Evolutionary conservation across 192 early-diverging fungal species (phyloP).

Genomic region (Podila horticola): DNA sequence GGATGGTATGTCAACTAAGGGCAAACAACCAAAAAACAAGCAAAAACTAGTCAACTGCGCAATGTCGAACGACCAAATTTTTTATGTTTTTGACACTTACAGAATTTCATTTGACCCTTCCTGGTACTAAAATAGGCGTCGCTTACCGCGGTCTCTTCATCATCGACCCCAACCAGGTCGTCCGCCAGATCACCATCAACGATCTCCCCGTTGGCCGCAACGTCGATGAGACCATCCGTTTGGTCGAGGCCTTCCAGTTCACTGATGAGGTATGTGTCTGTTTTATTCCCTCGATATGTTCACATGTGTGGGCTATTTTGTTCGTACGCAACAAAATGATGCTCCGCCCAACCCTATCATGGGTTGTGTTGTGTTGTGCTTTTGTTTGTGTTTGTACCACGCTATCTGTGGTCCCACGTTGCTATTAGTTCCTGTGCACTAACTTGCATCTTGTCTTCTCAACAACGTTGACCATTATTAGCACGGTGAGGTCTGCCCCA

Average conservation of each 20-base stretch:
- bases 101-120: not conserved
- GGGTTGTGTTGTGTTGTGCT: not conserved
- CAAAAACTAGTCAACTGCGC: not conserved
- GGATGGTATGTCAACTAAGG: conserved; percentile 64
- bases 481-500: conserved; percentile 85
- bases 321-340: conserved; percentile 3
- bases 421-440: not conserved
- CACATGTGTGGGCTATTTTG: not conserved
- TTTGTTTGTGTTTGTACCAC: not conserved
- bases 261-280: conserved; percentile 75
- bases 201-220: conserved; percentile 89
- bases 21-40: not conserved
- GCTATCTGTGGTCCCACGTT: not conserved
- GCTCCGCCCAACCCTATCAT: conserved; percentile 9
- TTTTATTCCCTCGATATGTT: not conserved
- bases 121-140: conserved; percentile 51
- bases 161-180: conserved; percentile 88
- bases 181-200: conserved; percentile 92
- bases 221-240: conserved; percentile 87
- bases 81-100: not conserved
- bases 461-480: not conserved
- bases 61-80: not conserved
- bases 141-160: conserved; percentile 91
- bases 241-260: conserved; percentile 93
- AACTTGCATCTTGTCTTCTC: conserved; percentile 5